Evolutionary conservation across 257 asterid genomes (phyloP).

Genomic region (Plantago ovata): DNA sequence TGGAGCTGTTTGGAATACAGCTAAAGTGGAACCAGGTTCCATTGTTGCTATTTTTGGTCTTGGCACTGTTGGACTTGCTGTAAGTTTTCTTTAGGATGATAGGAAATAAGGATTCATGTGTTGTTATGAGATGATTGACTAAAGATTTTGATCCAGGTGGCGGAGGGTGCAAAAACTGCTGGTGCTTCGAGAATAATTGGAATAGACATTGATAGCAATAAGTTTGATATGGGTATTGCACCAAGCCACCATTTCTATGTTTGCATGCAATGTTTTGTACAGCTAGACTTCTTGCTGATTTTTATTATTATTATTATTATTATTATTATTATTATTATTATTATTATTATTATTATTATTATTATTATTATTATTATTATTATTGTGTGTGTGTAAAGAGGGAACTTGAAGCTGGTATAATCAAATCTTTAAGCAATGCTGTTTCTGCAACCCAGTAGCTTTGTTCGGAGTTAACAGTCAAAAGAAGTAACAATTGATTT

Average conservation of each 20-base stretch:
- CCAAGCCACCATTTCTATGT: neutral
- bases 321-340: too few relatives aligned
- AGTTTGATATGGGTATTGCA: conserved; percentile 64
- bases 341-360: too few relatives aligned
- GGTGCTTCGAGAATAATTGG: conserved; percentile 98
- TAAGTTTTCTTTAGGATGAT: conserved; percentile 40
- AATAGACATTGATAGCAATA: conserved; percentile 81
- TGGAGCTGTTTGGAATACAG: conserved; percentile 99
- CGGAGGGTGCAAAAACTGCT: conserved; percentile 98
- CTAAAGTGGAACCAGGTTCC: conserved; percentile 94
- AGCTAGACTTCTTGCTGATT: too few relatives aligned
- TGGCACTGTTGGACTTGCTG: conserved; percentile 97
- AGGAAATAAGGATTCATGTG: conserved; percentile 13
- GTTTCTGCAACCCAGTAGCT: too few relatives aligned
- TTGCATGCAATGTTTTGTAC: neutral
- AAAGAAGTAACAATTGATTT: too few relatives aligned
- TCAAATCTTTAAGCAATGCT: too few relatives aligned
- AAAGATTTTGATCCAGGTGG: conserved; percentile 53
- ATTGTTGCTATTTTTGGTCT: conserved; percentile 94
- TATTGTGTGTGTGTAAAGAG: too few relatives aligned
- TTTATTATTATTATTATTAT: too few relatives aligned
- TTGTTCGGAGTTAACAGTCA: too few relatives aligned
- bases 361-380: too few relatives aligned
- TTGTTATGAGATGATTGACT: conserved; percentile 16
- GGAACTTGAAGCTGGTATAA: too few relatives aligned